These are phyloP conservation scores for Panaeolus papilionaceus DNA, from an alignment of 768 basidiomycete species.

Conservation along the genomic window DNA sequence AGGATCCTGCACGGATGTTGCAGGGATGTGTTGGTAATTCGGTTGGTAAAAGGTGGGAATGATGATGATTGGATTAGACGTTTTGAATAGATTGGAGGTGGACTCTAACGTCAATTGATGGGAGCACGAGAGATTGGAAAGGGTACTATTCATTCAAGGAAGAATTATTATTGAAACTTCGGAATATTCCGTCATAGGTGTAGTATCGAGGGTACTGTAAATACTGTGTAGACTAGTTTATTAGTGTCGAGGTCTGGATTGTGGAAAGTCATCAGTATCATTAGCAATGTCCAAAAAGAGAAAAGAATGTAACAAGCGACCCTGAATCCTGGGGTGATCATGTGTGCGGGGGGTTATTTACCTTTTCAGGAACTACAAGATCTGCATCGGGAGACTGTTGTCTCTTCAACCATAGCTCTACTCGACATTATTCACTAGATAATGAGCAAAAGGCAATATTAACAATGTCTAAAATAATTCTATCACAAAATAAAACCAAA, in stretches of 20 bases:
- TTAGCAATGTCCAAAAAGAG: neutral
- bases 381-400: conserved; percentile 1
- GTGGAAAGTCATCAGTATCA: conserved; percentile 1
- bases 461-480: neutral
- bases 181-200: neutral
- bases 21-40: neutral
- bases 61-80: neutral
- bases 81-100: neutral
- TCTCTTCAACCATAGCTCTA: neutral
- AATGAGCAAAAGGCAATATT: neutral
- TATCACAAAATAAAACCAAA: neutral
- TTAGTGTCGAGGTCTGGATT: neutral
- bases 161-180: neutral
- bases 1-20: neutral
- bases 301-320: neutral
- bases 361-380: conserved; percentile 14
- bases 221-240: neutral
- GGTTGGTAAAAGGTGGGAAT: neutral
- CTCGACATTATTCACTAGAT: neutral
- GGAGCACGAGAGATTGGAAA: neutral
- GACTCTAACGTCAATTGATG: conserved; percentile 1
- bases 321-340: conserved; percentile 15
- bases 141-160: too few species aligned
- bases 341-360: conserved; percentile 16
- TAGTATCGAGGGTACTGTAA: too few species aligned